These are phyloP conservation scores for Trypanosoma grayi DNA, from an alignment of 208 protist species.

Conservation along the genomic window DNA sequence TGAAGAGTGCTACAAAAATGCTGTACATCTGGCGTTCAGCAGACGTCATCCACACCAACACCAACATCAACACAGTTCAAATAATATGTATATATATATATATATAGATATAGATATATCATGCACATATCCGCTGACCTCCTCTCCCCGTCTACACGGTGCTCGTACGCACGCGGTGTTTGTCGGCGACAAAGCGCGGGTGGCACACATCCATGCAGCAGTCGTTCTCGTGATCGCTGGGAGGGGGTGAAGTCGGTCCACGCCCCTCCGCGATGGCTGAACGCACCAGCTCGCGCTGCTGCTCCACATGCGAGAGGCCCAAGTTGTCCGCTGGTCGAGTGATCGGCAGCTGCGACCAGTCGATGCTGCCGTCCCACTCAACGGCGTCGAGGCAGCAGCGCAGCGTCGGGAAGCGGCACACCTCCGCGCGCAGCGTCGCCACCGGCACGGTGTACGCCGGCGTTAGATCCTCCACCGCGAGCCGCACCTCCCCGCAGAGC, in stretches of 20 bases:
- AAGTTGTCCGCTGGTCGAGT: not conserved
- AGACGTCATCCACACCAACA: not conserved
- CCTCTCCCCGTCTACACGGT: not conserved
- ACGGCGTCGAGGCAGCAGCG: slow-evolving; percentile 12
- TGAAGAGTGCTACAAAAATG: not conserved
- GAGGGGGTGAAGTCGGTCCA: not conserved
- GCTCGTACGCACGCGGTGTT: not conserved
- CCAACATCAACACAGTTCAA: not conserved
- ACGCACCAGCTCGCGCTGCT: slow-evolving; percentile 7
- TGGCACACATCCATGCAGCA: slow-evolving; percentile 24
- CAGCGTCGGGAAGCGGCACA: slow-evolving; percentile 17
- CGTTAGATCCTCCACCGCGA: slow-evolving; percentile 14
- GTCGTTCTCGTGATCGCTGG: not conserved
- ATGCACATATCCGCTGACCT: not conserved
- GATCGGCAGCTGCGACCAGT: slow-evolving; percentile 4
- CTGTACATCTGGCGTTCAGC: no score
- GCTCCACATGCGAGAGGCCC: not conserved
- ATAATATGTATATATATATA: not conserved
- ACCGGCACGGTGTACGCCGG: slow-evolving; percentile 29
- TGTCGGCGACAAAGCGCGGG: slow-evolving; percentile 22
- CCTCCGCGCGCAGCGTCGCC: slow-evolving; percentile 10
- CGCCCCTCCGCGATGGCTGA: slow-evolving; percentile 12
- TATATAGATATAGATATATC: not conserved
- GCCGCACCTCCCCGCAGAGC: slow-evolving; percentile 5
- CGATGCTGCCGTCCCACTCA: slow-evolving; percentile 23